These are phyloP conservation scores for Rosa rugosa DNA, from an alignment of 306 rosid species.

Conservation along the genomic window DNA sequence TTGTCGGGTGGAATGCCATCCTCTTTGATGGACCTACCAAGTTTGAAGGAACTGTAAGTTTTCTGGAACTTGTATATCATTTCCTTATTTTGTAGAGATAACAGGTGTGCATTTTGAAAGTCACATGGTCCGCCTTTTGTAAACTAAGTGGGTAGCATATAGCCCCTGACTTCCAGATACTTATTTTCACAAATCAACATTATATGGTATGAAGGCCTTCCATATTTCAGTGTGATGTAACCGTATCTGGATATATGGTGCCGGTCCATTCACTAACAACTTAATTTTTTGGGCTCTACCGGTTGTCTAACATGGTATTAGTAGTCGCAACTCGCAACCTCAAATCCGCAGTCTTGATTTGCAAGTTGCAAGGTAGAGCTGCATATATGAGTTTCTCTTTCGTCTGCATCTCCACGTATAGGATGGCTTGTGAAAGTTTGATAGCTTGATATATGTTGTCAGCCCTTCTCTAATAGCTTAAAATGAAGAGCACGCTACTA, in stretches of 20 bases:
- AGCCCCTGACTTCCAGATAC: background rate
- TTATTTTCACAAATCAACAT: background rate
- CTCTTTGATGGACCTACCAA: conserved; percentile 64
- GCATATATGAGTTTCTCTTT: background rate
- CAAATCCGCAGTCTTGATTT: conserved; percentile 1
- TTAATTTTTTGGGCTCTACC: background rate
- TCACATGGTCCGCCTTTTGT: background rate
- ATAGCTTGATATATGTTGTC: background rate
- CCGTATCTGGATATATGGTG: background rate
- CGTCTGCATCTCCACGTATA: background rate
- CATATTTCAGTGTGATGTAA: background rate
- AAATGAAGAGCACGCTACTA: background rate
- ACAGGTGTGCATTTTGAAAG: background rate
- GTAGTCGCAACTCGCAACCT: background rate
- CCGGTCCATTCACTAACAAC: background rate
- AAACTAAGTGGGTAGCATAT: background rate
- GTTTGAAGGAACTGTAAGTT: conserved; percentile 82
- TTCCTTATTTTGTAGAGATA: conserved; percentile 1
- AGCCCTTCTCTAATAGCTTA: background rate
- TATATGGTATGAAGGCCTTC: background rate
- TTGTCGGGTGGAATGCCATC: conserved; percentile 72
- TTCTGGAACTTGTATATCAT: conserved; percentile 22
- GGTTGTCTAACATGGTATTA: background rate
- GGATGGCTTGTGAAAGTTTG: background rate
- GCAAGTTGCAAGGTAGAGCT: background rate